Evolutionary conservation across 495 filamentous ascomycete genomes (phyloP).

Genomic region (Rusavskia elegans): DNA sequence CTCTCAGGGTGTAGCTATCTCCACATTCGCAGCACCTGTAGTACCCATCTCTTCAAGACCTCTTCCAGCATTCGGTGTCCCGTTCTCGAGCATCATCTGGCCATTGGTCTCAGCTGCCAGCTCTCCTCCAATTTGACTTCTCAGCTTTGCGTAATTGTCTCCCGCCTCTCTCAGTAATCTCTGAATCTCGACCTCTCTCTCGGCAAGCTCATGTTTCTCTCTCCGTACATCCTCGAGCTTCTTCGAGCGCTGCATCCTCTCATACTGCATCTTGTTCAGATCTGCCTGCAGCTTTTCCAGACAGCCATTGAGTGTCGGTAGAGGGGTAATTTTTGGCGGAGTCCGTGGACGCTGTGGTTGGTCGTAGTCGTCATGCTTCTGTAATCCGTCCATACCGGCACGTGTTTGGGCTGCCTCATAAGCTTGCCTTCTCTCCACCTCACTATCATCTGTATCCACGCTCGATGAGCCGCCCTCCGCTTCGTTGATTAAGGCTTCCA

Average conservation of each 20-base stretch:
- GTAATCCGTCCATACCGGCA: conserved; percentile 58
- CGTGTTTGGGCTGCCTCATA: conserved; percentile 82
- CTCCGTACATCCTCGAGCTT: conserved; percentile 44
- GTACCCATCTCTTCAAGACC: neutral
- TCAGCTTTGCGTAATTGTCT: conserved; percentile 51
- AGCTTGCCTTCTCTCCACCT: conserved; percentile 62
- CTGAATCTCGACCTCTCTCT: conserved; percentile 69
- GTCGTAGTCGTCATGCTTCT: conserved; percentile 21
- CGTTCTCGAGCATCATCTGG: neutral
- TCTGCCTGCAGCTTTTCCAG: conserved; percentile 33
- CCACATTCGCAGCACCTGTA: neutral
- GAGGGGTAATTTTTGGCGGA: conserved; percentile 41
- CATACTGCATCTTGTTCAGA: conserved; percentile 38
- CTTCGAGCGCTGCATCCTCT: conserved; percentile 34
- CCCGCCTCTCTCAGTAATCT: conserved; percentile 65
- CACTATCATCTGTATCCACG: conserved; percentile 52
- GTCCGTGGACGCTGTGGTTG: conserved; percentile 27
- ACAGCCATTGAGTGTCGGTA: conserved; percentile 35
- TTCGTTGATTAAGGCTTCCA: conserved; percentile 69
- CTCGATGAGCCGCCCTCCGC: conserved; percentile 48
- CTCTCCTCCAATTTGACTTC: neutral
- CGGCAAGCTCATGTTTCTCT: conserved; percentile 54
- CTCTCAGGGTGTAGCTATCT: neutral
- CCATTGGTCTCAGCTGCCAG: neutral
- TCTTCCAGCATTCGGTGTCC: neutral